A percentile compares a stretch with the other conserved stretches of the same genome.
Conservation (phyloP, 306 rosid genomes). For the Quercus glauca region DNA sequence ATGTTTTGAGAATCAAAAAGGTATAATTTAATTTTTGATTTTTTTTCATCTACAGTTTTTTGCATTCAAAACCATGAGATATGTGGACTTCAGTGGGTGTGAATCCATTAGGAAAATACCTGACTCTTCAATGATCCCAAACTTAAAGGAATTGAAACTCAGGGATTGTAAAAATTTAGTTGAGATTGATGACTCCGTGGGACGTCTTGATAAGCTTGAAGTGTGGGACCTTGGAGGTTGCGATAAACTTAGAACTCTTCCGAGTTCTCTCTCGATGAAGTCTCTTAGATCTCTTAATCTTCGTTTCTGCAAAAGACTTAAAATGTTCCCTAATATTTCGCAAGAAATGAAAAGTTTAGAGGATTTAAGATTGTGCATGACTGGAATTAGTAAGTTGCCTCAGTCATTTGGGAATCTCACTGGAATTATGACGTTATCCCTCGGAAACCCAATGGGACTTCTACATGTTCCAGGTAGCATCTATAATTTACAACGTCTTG, state of each 20-base stretch:
- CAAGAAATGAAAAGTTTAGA: background rate
- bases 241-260: background rate
- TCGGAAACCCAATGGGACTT: rapidly evolving
- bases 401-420: conserved; percentile 33
- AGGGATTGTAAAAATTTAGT: background rate
- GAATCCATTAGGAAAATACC: background rate
- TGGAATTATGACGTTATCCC: conserved; percentile 30
- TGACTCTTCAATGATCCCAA: background rate
- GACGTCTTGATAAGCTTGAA: conserved; percentile 1
- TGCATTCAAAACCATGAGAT: background rate
- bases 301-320: background rate
- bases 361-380: background rate
- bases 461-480: no score
- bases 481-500: no score
- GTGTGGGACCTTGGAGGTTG: background rate
- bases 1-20: no score
- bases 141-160: background rate
- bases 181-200: conserved; percentile 3
- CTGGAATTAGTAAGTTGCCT: conserved; percentile 3
- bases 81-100: background rate
- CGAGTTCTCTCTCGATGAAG: background rate
- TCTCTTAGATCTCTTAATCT: conserved; percentile 13
- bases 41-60: no score
- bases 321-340: conserved; percentile 10
- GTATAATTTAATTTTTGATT: no score